Evolutionary conservation across 2,329 filamentous ascomycete genomes (phyloP), one percentile per base, ranked within the genome.

Genomic region (Botrytis porri): DNA sequence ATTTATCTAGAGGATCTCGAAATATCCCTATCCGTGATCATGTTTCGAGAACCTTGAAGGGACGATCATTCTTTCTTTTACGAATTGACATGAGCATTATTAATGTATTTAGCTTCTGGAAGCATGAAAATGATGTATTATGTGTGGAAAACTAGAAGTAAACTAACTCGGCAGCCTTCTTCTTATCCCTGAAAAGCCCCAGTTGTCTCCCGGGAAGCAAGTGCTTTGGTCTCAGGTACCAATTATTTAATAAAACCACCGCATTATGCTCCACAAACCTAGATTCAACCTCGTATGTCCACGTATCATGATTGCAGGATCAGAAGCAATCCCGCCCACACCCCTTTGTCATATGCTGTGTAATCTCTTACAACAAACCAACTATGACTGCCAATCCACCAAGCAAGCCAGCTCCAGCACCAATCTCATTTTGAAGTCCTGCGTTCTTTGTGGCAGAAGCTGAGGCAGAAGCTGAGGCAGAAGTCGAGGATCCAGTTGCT

Each of bases 341-440:
- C 37, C 35, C 60, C 16, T 65, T 60, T 29, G 48, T 73, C 39
- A 51, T 45, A 48, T 22, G 25, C 35, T 29, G 71, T 62, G 63
- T 57, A 61, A 64, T 66, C 43, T n/a, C 69, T 76, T 62, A 78
- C 73, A 79, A 74, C 60, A 80, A 43, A 18, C 65, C 76, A 25
- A 76, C 74, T 51, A 75, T 77, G 29, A 74, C 77, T 29, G 75
- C 78, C 62, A 80, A 71, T 51, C 74, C 75, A 65, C 77, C 78
- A 39, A 78, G 22, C n/a, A 79, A 64, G 51, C 77, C 77, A 48
- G 75, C 77, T 37, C 77, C 48, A 37, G 78, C n/a, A n/a, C 75
- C 75, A 25, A 70, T 74, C 41, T 75, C 69, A 45, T 77, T 77
- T 29, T 76, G 73, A 48, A 74, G 71, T 22, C 74, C 76, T 16